phyloP scores from a whole-genome alignment of 306 rosid species.

The Cicer judaicum region DNA sequence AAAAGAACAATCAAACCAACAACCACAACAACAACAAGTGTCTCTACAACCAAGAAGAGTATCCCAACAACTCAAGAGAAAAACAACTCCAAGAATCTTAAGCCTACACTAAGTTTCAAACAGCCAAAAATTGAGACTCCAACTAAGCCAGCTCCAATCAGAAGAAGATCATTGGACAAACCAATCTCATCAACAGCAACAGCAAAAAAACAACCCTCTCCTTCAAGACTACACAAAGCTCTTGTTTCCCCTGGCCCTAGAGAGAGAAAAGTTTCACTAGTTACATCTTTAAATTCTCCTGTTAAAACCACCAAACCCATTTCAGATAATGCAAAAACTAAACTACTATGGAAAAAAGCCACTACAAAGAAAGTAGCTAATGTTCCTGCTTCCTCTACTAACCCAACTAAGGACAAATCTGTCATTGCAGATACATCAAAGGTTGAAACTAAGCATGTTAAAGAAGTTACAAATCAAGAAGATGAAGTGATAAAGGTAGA shows the following conservation, averaged over 20 bases:
- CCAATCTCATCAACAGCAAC: constrained; percentile 55
- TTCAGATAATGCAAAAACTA: constrained; percentile 43
- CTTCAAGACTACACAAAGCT: constrained; percentile 60
- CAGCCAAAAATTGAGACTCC: constrained; percentile 35
- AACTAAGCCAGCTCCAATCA: constrained; percentile 43
- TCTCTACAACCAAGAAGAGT: constrained; percentile 30
- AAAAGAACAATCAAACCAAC: constrained; percentile 51
- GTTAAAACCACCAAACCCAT: constrained; percentile 33
- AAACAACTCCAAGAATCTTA: constrained; percentile 72
- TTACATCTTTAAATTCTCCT: constrained; percentile 30
- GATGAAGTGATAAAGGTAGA: constrained; percentile 37
- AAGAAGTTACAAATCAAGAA: constrained; percentile 38
- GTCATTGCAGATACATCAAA: neutral
- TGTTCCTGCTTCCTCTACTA: constrained; percentile 21
- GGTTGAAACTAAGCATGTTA: constrained; percentile 42
- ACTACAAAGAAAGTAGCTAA: constrained; percentile 40
- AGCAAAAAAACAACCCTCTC: constrained; percentile 44
- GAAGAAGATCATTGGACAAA: constrained; percentile 86
- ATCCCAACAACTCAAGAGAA: constrained; percentile 40
- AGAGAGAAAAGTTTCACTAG: constrained; percentile 38
- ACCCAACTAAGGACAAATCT: neutral
- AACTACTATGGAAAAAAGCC: constrained; percentile 12
- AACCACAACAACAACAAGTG: neutral
- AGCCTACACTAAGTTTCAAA: constrained; percentile 58
- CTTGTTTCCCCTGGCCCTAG: constrained; percentile 64